These are phyloP conservation scores for Gamsiella multidivaricata DNA, from an alignment of 192 early-diverging fungal genomes.

Conservation along the genomic window DNA sequence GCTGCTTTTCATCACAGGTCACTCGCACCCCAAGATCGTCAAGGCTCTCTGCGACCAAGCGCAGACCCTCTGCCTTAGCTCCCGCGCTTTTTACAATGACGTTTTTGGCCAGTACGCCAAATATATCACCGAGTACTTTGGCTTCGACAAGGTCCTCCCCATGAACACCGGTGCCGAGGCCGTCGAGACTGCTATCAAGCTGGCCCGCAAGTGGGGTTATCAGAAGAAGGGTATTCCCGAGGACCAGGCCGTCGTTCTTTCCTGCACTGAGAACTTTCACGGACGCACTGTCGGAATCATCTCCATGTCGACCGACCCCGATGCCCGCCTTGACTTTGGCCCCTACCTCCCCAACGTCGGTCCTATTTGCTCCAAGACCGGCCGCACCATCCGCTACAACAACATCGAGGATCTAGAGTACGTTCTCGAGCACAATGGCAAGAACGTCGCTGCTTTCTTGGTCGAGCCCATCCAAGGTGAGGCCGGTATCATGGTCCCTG, in stretches of 20 bases:
- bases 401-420: constrained; percentile 88
- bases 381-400: constrained; percentile 83
- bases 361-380: constrained; percentile 79
- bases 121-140: constrained; percentile 94
- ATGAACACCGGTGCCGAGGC: constrained; percentile 99
- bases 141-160: constrained; percentile 97
- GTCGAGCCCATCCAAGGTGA: constrained; percentile 99
- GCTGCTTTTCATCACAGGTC: constrained; percentile 62
- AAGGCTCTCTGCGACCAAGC: constrained; percentile 92
- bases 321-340: constrained; percentile 87
- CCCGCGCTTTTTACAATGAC: constrained; percentile 98
- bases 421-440: constrained; percentile 84
- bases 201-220: constrained; percentile 97
- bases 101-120: constrained; percentile 90
- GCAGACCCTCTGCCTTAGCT: constrained; percentile 82
- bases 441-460: constrained; percentile 91
- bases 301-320: constrained; percentile 95
- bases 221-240: constrained; percentile 87
- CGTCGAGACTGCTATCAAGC: constrained; percentile 98
- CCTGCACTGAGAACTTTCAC: constrained; percentile 94
- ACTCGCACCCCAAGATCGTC: constrained; percentile 97
- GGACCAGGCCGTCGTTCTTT: constrained; percentile 84
- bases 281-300: constrained; percentile 94
- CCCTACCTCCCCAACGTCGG: constrained; percentile 93
- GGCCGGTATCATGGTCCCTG: constrained; percentile 96